phyloP scores from a whole-genome alignment of 768 basidiomycete species.

The Hygrophorus pudorinus region DNA sequence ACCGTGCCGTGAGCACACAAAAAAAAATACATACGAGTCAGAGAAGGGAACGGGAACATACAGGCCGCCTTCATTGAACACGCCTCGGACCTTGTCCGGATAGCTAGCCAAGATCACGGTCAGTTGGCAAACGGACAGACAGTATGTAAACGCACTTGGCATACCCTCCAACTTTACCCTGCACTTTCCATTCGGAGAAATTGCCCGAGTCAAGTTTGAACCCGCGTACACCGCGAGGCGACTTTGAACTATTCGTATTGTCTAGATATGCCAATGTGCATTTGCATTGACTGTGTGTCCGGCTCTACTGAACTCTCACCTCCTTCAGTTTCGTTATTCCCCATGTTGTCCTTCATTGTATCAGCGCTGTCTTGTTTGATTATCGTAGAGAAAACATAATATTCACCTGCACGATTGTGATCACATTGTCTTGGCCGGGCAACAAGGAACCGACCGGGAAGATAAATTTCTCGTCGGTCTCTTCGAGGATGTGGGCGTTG shows the following conservation, averaged over 20 bases:
- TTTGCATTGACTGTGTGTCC: neutral
- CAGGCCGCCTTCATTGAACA: conserved; percentile 65
- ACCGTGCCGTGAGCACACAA: too few species aligned
- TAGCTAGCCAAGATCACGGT: conserved; percentile 35
- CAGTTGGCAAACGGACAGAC: conserved; percentile 1
- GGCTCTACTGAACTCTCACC: conserved; percentile 22
- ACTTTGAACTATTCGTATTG: conserved; percentile 47
- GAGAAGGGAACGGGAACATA: conserved; percentile 11
- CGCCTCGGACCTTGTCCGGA: conserved; percentile 60
- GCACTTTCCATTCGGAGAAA: conserved; percentile 60
- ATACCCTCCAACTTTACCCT: conserved; percentile 71
- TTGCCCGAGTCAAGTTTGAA: conserved; percentile 56
- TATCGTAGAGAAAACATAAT: neutral
- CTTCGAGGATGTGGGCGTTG: conserved; percentile 47
- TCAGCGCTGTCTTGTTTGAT: neutral
- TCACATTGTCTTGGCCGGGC: conserved; percentile 53
- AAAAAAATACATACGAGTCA: too few species aligned
- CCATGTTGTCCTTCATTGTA: conserved; percentile 61
- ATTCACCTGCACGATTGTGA: conserved; percentile 65
- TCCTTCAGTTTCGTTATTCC: conserved; percentile 50
- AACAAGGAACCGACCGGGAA: conserved; percentile 50
- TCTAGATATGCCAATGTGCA: conserved; percentile 14
- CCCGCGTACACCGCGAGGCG: conserved; percentile 71
- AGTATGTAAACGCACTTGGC: conserved; percentile 30
- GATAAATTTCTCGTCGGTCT: conserved; percentile 55